phyloP scores from a whole-genome alignment of 371 early-diverging fungal species.

The Mortierella sp. region DNA sequence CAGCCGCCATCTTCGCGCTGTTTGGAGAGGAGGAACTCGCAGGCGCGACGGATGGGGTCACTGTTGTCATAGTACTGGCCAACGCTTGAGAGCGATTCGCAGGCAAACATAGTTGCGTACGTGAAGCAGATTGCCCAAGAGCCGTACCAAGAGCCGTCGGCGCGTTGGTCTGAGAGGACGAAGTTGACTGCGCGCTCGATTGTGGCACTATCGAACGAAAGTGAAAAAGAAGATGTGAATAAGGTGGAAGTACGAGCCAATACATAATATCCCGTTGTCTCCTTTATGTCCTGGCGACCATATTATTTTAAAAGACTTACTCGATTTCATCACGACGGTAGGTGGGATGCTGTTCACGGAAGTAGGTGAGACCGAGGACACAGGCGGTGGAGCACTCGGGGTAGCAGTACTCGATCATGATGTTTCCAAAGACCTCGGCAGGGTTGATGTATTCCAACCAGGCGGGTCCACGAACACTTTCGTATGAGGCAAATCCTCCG shows the following conservation, averaged over 20 bases:
- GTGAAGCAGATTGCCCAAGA: slow-evolving; percentile 98
- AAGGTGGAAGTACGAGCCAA: not conserved
- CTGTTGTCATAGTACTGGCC: slow-evolving; percentile 88
- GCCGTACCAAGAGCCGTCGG: slow-evolving; percentile 97
- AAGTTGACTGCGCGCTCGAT: slow-evolving; percentile 78
- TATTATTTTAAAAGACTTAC: slow-evolving; percentile 43
- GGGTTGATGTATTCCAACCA: slow-evolving; percentile 93
- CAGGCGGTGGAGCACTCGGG: slow-evolving; percentile 98
- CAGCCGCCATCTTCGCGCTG: slow-evolving; percentile 96
- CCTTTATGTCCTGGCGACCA: not conserved
- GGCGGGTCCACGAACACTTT: slow-evolving; percentile 83
- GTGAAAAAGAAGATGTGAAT: not conserved
- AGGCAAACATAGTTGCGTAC: slow-evolving; percentile 96
- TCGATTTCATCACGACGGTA: slow-evolving; percentile 90
- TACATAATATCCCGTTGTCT: not conserved
- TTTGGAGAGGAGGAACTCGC: slow-evolving; percentile 90
- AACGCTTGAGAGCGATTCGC: slow-evolving; percentile 89
- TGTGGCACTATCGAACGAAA: slow-evolving; percentile 25
- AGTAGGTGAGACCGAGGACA: slow-evolving; percentile 86
- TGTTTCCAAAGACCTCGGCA: slow-evolving; percentile 91
- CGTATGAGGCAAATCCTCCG: slow-evolving; percentile 96
- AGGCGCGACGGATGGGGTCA: slow-evolving; percentile 75
- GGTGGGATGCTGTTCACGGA: slow-evolving; percentile 82
- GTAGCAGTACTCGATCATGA: slow-evolving; percentile 98
- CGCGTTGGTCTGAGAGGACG: slow-evolving; percentile 79